Evolutionary conservation across 192 early-diverging fungal species (phyloP).

Genomic region (Umbelopsis sp.): DNA sequence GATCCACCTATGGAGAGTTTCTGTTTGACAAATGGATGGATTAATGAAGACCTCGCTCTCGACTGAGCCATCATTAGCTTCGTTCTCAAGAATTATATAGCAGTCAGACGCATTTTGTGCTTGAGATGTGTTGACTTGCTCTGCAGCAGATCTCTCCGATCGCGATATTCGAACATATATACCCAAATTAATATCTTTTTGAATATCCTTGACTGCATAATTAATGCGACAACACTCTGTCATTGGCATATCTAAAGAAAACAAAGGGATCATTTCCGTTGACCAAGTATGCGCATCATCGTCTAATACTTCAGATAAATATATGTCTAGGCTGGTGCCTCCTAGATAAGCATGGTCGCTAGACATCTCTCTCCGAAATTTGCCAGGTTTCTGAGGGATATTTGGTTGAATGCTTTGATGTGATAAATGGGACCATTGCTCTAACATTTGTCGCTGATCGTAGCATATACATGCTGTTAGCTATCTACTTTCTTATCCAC

Average conservation of each 20-base stretch:
- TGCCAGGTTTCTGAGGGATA: slow-evolving; percentile 20
- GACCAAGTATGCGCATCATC: not conserved
- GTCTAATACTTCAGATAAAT: not conserved
- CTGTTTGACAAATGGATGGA: not conserved
- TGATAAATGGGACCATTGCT: slow-evolving; percentile 53
- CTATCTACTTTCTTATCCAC: not conserved
- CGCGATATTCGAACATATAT: not conserved
- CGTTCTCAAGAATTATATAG: not conserved
- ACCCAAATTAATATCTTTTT: not conserved
- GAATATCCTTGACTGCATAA: slow-evolving; percentile 5
- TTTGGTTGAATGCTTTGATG: slow-evolving; percentile 52
- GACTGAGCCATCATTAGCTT: not conserved
- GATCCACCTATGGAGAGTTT: not conserved
- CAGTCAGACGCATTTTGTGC: not conserved
- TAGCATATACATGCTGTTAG: not conserved
- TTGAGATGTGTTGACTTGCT: too few species aligned
- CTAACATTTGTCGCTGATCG: slow-evolving; percentile 36
- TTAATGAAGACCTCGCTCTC: not conserved
- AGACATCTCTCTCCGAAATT: not conserved
- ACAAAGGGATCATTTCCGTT: slow-evolving; percentile 5
- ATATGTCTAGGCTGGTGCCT: slow-evolving; percentile 1
- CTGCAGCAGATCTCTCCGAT: not conserved
- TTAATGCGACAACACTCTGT: not conserved
- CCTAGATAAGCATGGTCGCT: not conserved
- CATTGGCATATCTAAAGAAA: not conserved